A percentile compares a stretch with the other conserved stretches of the same genome.
Evolutionary conservation across 2,329 filamentous ascomycete genomes (phyloP).

Genomic region (Xylaria sp.): DNA sequence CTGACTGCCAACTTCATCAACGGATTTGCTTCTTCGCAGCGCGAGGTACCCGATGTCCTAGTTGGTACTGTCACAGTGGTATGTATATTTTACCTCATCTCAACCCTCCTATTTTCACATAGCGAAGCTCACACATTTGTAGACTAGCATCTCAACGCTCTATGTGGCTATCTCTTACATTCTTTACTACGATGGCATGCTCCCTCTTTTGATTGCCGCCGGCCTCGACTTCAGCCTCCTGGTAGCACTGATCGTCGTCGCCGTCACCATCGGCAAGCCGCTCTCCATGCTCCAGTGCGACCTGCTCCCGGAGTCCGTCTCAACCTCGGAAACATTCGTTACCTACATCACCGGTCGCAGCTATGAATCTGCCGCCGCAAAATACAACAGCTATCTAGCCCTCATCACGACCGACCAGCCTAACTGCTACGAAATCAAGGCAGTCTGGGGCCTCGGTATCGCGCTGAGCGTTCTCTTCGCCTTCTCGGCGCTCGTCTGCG

Average conservation of each 20-base stretch:
- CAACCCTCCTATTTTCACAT: background rate
- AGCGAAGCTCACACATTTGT: conserved; percentile 33
- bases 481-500: conserved; percentile 68
- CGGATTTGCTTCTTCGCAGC: conserved; percentile 74
- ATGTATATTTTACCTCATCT: conserved; percentile 53
- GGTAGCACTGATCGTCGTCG: conserved; percentile 80
- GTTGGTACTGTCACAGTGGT: conserved; percentile 84
- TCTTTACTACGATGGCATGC: conserved; percentile 80
- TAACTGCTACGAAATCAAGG: conserved; percentile 86
- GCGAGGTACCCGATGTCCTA: conserved; percentile 76
- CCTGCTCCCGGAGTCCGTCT: conserved; percentile 56
- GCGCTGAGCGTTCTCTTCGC: conserved; percentile 78
- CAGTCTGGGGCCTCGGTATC: conserved; percentile 87
- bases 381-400: conserved; percentile 55
- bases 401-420: conserved; percentile 65
- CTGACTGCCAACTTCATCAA: conserved; percentile 85
- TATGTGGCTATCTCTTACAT: conserved; percentile 85
- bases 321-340: conserved; percentile 52
- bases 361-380: conserved; percentile 41
- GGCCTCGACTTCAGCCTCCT: conserved; percentile 75
- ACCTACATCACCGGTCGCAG: conserved; percentile 44
- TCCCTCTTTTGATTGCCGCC: conserved; percentile 77
- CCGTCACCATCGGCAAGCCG: conserved; percentile 81
- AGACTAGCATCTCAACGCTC: conserved; percentile 82
- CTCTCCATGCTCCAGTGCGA: conserved; percentile 82